Percentiles rank a stretch among this genome's conserved stretches.
Conservation (phyloP, 768 basidiomycete genomes). For the Tulasnella sp. region DNA sequence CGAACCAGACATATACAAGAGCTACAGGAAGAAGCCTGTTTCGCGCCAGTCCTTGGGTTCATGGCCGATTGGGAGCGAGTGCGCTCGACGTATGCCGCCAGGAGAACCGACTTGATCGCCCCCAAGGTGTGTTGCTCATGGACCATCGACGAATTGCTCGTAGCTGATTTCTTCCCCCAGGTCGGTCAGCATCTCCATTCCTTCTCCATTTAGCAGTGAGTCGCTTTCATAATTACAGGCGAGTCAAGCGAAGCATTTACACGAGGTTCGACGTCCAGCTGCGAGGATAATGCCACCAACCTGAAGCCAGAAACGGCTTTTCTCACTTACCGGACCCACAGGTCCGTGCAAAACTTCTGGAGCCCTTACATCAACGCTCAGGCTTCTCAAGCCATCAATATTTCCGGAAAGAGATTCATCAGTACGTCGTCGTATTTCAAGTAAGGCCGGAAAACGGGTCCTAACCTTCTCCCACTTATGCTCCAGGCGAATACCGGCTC, state of each 20-base stretch:
- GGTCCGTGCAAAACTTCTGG: conserved; percentile 12
- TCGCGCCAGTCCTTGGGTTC: conserved; percentile 34
- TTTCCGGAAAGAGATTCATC: neutral
- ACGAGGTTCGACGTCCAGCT: neutral
- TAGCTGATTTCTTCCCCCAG: conserved; percentile 34
- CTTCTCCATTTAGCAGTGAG: conserved; percentile 11
- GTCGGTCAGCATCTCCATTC: conserved; percentile 30
- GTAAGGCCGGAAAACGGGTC: conserved; percentile 35
- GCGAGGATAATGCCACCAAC: neutral
- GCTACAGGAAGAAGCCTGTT: conserved; percentile 32
- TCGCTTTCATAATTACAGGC: neutral
- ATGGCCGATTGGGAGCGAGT: conserved; percentile 31
- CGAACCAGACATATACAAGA: conserved; percentile 33
- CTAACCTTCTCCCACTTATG: conserved; percentile 37
- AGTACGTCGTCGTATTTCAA: conserved; percentile 10
- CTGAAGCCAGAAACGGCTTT: neutral
- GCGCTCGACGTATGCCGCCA: conserved; percentile 13
- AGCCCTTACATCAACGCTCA: conserved; percentile 21
- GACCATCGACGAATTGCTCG: conserved; percentile 35
- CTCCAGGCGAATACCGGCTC: conserved; percentile 47
- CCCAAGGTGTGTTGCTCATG: conserved; percentile 41
- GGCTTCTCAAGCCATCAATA: neutral
- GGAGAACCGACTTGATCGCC: conserved; percentile 34
- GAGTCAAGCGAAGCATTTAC: neutral
- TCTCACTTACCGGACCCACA: conserved; percentile 20